Base-by-base conservation (phyloP, 306 rosid genomes). In the Boehmeria nivea region DNA sequence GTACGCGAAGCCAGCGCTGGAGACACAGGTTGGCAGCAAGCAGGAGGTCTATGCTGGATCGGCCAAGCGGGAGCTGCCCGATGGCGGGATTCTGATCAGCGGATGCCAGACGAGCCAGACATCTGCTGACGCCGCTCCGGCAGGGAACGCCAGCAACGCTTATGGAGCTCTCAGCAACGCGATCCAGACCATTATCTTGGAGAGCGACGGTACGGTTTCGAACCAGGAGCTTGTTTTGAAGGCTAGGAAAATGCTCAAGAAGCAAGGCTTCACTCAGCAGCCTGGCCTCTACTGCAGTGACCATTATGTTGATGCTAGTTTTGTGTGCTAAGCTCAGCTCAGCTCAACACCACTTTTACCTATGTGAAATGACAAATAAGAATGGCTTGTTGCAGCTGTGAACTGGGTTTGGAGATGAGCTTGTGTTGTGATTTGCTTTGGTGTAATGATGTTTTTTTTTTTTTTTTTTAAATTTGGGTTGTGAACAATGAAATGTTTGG, bases 221-320 rank as follows among this genome's bases (percentile, higher is more conserved):
- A 78, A 89, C 57, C 61, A 76, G 15, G 72, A 83, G 11, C 81
- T 86, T 72, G 87, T 86, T 37, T 3, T 59, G 36, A 75, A 37
- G 73, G 85, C 94, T 8, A 63, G 85, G 72, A 52, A 57, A 60
- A 39, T 47, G 45, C 85, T 89, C n/a, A 67, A 69, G 66, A 33
- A 43, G 31, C 89, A 89, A 50, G 97, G 97, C 3, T 86, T 68
- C 47, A 12, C 70, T 15, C 97, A 89, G 74, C 74, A 46, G 48
- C 95, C 95, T 21, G 94, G 97, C 8, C 94, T 85, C 20, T 86
- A 89, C 36, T 83, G 97, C 76, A 54, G 70, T 46, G 89, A 86
- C 50, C 58, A 54, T 12, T 46, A 77, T 33, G 76, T 64, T 15
- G 66, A 75, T 48, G 71, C 72, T 26, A 36, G 83, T n/a, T 89